Conservation (phyloP, 139 green algal species). For the Pycnococcus provasolii region DNA sequence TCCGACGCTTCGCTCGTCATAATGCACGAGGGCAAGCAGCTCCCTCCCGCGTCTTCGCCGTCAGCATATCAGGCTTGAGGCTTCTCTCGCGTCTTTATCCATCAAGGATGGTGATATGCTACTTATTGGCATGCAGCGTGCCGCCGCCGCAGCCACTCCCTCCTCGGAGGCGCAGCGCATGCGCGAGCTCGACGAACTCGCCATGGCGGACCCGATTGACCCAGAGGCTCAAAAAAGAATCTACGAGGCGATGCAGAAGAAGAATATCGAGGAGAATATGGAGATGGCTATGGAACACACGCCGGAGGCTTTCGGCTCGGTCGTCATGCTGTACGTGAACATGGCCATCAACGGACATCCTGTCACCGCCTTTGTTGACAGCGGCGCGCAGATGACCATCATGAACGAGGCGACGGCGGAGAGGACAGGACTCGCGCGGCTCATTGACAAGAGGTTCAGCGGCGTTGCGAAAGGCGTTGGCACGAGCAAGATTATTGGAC, state of each 20-base stretch:
- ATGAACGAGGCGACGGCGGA: constrained; percentile 38
- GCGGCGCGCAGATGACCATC: constrained; percentile 58
- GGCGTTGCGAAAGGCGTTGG: constrained; percentile 83
- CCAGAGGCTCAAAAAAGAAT: constrained; percentile 71
- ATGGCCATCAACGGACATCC: constrained; percentile 42
- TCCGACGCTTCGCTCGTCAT: too few relatives aligned
- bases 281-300: constrained; percentile 74
- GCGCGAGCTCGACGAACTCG: too few relatives aligned
- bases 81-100: too few relatives aligned
- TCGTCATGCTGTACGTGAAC: constrained; percentile 49
- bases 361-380: constrained; percentile 44
- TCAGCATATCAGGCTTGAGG: too few relatives aligned
- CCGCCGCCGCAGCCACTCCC: too few relatives aligned
- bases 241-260: constrained; percentile 71
- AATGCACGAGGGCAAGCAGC: too few relatives aligned
- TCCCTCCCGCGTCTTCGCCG: too few relatives aligned
- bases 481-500: constrained; percentile 70
- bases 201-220: constrained; percentile 79
- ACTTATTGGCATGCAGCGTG: too few relatives aligned
- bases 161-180: too few relatives aligned
- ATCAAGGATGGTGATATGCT: too few relatives aligned
- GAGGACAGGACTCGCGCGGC: constrained; percentile 48
- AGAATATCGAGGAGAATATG: constrained; percentile 84
- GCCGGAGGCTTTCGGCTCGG: constrained; percentile 59
- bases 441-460: constrained; percentile 79